A percentile compares a stretch with the other conserved stretches of the same genome.
phyloP scores from a whole-genome alignment of 2,329 filamentous ascomycete species.

The Verticillium longisporum region DNA sequence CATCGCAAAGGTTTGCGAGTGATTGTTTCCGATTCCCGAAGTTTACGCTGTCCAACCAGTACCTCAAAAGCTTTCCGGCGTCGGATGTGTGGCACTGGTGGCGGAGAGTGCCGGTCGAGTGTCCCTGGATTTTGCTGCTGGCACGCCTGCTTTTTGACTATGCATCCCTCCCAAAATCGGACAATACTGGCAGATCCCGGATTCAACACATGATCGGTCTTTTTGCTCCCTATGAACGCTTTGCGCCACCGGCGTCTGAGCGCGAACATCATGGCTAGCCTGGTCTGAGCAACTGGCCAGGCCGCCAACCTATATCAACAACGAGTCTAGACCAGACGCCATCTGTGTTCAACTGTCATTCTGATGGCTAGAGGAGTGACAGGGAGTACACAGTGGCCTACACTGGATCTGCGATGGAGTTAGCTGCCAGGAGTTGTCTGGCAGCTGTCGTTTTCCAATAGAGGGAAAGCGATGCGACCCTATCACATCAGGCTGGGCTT shows the following conservation, averaged over 20 bases:
- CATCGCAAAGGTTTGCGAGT: neutral
- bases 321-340: neutral
- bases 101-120: neutral
- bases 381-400: neutral
- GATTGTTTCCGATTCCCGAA: too few species aligned
- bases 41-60: neutral
- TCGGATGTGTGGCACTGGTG: neutral
- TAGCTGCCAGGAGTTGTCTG: too few species aligned
- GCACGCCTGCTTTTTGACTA: neutral
- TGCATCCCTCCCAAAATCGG: neutral
- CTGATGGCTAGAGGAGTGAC: neutral
- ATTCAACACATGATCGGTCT: neutral
- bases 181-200: neutral
- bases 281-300: neutral
- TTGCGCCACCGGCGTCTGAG: neutral
- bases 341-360: neutral
- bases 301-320: neutral
- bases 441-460: neutral
- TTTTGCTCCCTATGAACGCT: neutral
- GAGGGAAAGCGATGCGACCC: neutral
- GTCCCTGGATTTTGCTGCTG: neutral
- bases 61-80: neutral
- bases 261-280: neutral
- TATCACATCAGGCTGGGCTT: neutral
- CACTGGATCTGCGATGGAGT: too few species aligned